phyloP scores from a whole-genome alignment of 257 asterid genomes.

The Plectranthus barbatus region DNA sequence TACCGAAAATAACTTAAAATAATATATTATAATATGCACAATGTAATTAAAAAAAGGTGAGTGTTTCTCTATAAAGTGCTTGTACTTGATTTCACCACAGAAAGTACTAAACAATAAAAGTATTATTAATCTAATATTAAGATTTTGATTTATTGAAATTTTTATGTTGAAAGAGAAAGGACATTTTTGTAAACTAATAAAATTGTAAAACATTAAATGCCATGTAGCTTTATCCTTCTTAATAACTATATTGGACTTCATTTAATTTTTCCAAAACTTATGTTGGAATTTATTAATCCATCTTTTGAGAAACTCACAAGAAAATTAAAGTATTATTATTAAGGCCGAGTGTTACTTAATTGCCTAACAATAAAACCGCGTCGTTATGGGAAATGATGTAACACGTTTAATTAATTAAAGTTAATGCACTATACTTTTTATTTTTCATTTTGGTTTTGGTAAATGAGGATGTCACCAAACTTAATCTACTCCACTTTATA shows the following conservation, averaged over 20 bases:
- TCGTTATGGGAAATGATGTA: neutral
- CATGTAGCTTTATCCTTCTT: too few relatives aligned
- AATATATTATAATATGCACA: too few relatives aligned
- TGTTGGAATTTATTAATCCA: neutral
- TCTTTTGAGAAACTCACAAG: neutral
- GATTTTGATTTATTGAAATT: too few relatives aligned
- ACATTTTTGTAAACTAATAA: neutral
- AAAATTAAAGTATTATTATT: neutral
- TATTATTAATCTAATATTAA: too few relatives aligned
- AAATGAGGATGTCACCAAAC: neutral
- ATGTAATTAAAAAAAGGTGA: too few relatives aligned
- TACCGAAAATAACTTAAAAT: too few relatives aligned
- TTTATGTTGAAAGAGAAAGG: too few relatives aligned
- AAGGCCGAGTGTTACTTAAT: neutral
- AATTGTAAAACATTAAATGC: too few relatives aligned
- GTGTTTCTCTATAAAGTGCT: too few relatives aligned
- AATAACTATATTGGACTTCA: neutral
- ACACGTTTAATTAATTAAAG: neutral
- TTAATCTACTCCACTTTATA: conserved; percentile 6
- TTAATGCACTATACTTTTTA: neutral
- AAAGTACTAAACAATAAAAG: too few relatives aligned
- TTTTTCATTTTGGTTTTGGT: neutral
- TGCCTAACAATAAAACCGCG: neutral
- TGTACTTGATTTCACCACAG: neutral
- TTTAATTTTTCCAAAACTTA: neutral